A percentile compares a stretch with the other conserved stretches of the same genome.
phyloP scores from a whole-genome alignment of 768 basidiomycete species.

The Hirschioporus abietinus region DNA sequence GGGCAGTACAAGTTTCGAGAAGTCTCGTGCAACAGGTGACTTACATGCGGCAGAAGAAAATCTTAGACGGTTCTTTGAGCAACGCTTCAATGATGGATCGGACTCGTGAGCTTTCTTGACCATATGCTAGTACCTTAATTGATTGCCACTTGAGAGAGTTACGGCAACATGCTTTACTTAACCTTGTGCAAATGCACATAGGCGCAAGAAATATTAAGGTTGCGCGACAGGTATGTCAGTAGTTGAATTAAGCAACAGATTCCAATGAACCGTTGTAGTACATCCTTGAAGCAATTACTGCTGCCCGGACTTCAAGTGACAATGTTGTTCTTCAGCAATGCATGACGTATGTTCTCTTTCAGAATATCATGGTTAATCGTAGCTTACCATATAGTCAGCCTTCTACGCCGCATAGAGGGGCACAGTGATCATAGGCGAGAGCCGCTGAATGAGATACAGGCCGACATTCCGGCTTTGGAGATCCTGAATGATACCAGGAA shows the following conservation, averaged over 20 bases:
- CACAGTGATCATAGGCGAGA: constrained; percentile 35
- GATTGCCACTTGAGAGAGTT: constrained; percentile 45
- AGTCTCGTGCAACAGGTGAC: constrained; percentile 59
- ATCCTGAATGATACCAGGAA: constrained; percentile 74
- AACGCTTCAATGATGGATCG: constrained; percentile 72
- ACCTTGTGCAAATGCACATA: constrained; percentile 76
- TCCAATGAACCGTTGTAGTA: constrained; percentile 40
- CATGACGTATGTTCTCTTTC: constrained; percentile 46
- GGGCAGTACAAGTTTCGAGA: constrained; percentile 52
- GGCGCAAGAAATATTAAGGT: constrained; percentile 61
- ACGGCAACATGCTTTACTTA: constrained; percentile 75
- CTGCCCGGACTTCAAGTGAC: constrained; percentile 71
- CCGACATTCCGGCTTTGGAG: constrained; percentile 70
- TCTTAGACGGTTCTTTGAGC: constrained; percentile 76
- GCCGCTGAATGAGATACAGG: constrained; percentile 69
- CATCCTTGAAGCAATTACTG: constrained; percentile 69
- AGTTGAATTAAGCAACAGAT: background rate
- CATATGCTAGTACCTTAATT: background rate
- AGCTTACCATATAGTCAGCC: too few species aligned
- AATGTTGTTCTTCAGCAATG: constrained; percentile 72
- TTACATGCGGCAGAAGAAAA: constrained; percentile 65
- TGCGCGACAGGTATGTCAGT: constrained; percentile 51
- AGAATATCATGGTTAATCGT: background rate
- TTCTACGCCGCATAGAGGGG: too few species aligned
- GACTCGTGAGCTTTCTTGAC: constrained; percentile 58